phyloP scores from a whole-genome alignment of 2,329 filamentous ascomycete species.

The Acarospora socialis region DNA sequence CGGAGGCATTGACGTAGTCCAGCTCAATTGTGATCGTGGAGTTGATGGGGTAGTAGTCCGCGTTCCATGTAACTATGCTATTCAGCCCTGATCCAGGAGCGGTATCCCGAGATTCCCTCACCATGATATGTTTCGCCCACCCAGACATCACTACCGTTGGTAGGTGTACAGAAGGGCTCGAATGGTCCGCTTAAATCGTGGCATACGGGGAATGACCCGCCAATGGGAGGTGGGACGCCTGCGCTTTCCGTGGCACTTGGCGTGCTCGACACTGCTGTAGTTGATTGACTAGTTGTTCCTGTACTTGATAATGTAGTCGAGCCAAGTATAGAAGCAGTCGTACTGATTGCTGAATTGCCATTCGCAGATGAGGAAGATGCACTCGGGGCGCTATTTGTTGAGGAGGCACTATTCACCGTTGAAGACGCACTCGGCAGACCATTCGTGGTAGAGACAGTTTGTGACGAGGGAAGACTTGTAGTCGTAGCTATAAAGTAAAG shows the following conservation, averaged over 20 bases:
- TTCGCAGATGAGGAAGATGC: no score
- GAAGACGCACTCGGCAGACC: no score
- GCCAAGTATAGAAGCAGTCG: no score
- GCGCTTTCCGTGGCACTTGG: slow-evolving; percentile 11
- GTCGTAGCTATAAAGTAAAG: no score
- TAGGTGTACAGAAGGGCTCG: slow-evolving; percentile 6
- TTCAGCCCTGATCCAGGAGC: slow-evolving; percentile 8
- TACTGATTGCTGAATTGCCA: no score
- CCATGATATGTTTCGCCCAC: slow-evolving; percentile 5
- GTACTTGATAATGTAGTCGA: no score
- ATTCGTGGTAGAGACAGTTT: no score
- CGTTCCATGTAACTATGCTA: slow-evolving; percentile 17
- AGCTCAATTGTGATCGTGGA: slow-evolving; percentile 21
- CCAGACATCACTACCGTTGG: slow-evolving; percentile 6
- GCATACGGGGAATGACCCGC: slow-evolving; percentile 4
- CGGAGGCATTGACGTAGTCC: slow-evolving; percentile 23
- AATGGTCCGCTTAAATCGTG: slow-evolving; percentile 4
- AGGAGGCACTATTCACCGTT: no score
- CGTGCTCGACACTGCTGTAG: no score
- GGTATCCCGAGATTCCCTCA: neutral
- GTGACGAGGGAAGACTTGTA: no score
- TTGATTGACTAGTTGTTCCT: no score
- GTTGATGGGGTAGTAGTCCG: slow-evolving; percentile 15
- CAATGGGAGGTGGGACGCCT: neutral
- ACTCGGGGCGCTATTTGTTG: no score